phyloP scores from a whole-genome alignment of 1,284 basidiomycete genomes.

The Trametes hirsuta region DNA sequence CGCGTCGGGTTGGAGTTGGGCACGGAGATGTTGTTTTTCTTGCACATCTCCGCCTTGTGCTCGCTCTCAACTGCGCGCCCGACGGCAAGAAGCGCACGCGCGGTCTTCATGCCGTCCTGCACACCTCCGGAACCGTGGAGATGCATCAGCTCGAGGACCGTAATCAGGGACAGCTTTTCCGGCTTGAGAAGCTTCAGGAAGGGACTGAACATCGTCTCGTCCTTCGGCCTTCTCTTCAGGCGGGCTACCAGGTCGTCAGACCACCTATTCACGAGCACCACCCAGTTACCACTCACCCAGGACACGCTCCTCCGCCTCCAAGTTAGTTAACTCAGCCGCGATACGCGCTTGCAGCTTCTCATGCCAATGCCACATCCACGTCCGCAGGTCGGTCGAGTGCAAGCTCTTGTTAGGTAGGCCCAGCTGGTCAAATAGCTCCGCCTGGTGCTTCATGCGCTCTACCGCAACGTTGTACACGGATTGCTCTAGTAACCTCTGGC shows the following conservation, averaged over 20 bases:
- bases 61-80: constrained; percentile 89
- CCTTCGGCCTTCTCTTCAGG: neutral
- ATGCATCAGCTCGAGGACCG: constrained; percentile 90
- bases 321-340: constrained; percentile 55
- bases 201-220: constrained; percentile 43
- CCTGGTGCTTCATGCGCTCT: constrained; percentile 71
- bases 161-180: constrained; percentile 85
- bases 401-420: constrained; percentile 57
- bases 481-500: constrained; percentile 83
- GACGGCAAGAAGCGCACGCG: constrained; percentile 81
- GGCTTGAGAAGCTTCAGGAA: constrained; percentile 81
- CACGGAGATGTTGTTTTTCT: constrained; percentile 56
- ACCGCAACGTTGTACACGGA: constrained; percentile 86
- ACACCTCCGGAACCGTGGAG: constrained; percentile 80
- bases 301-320: constrained; percentile 46
- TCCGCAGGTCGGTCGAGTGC: constrained; percentile 61
- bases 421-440: constrained; percentile 60
- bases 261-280: neutral
- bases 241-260: neutral
- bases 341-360: constrained; percentile 61
- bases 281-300: constrained; percentile 8
- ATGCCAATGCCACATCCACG: constrained; percentile 92
- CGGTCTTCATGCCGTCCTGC: constrained; percentile 88
- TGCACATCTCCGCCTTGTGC: constrained; percentile 84
- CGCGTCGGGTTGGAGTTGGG: constrained; percentile 39